Base-by-base conservation (phyloP, 75 land plant genomes). In the Cunninghamia lanceolata region DNA sequence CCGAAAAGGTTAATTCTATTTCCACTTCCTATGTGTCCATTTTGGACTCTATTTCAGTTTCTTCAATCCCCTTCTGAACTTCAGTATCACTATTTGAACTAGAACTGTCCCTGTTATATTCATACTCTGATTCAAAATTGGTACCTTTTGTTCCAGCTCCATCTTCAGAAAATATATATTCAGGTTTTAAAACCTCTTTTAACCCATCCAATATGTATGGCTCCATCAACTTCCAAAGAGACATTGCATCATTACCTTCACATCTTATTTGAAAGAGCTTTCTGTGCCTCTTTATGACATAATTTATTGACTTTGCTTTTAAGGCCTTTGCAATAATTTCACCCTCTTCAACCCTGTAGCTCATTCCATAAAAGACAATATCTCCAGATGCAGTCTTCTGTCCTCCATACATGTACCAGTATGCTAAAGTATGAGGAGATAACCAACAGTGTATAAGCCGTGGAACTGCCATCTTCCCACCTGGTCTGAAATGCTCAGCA, bases 331-430 rank as follows among this genome's bases (percentile, higher is more conserved):
- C 87, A 40, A 98, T 87, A 85, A 92, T 93, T 73, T 88, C 90
- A 54, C 94, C 86, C 83, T 94, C 96, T 83, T 98, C 94, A 5
- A 42, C 82, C 30, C 84, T 89, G 63, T 87, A 93, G 54, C 90
- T 90, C 35, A 86, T 92, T 30, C 93, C 89, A 85, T 93, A 96
- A 86, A 98, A 85, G 86, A 96, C 25, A 34, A 95, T 91, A 87
- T 93, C 96, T 68, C 97, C 96, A 34, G 93, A 88, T 5, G 87
- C 86, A 56, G 85, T 76, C 85, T 90, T 95, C 39, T 88, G 50
- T 42, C 98, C 99, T 52, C 97, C 97, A 88, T 96, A 95, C 98
- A 98, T 96, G 86, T 93, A 98, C 99, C 99, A 98, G 85, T 96
- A 96, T 28, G 98, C 99, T 71, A 98, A 87, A 66, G 91, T 94